phyloP scores from a whole-genome alignment of 352 stramenopile species.

The Plasmopara viticola region DNA sequence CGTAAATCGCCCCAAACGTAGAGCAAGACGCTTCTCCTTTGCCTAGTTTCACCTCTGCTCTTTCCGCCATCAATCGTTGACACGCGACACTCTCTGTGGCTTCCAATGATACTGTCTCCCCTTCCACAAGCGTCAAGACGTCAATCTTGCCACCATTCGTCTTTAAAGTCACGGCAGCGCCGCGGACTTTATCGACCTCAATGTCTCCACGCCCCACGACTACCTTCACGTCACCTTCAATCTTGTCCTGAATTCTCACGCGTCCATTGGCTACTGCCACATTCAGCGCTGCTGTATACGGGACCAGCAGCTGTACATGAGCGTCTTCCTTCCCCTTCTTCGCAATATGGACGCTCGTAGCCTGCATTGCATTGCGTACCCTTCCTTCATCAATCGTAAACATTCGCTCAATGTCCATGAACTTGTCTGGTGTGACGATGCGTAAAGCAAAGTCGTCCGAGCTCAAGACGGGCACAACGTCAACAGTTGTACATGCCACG shows the following conservation, averaged over 20 bases:
- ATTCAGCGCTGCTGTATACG: conserved; percentile 40
- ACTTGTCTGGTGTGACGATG: conserved; percentile 10
- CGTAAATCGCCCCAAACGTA: conserved; percentile 72
- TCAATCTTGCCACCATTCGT: conserved; percentile 52
- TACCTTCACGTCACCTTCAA: conserved; percentile 72
- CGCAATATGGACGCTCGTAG: conserved; percentile 9
- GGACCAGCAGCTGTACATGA: conserved; percentile 32
- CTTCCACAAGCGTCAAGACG: conserved; percentile 47
- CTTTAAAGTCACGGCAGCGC: conserved; percentile 47
- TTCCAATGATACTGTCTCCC: conserved; percentile 40
- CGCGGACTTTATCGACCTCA: conserved; percentile 53
- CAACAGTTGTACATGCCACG: conserved; percentile 24
- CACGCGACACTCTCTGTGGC: conserved; percentile 36
- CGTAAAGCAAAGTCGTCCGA: conserved; percentile 42
- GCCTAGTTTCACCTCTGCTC: conserved; percentile 46
- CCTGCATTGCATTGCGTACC: conserved; percentile 9
- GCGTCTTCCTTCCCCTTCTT: conserved; percentile 14
- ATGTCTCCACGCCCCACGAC: conserved; percentile 53
- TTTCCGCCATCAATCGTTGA: conserved; percentile 59
- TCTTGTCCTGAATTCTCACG: conserved; percentile 51
- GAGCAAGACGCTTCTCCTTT: conserved; percentile 26
- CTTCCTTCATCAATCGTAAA: conserved; percentile 28
- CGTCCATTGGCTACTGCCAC: conserved; percentile 41
- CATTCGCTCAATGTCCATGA: conserved; percentile 6
- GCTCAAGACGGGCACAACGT: conserved; percentile 45